Evolutionary conservation across 495 filamentous ascomycete species (phyloP), one percentile per base, ranked within the genome.

Genomic region (Bombardia bombarda): DNA sequence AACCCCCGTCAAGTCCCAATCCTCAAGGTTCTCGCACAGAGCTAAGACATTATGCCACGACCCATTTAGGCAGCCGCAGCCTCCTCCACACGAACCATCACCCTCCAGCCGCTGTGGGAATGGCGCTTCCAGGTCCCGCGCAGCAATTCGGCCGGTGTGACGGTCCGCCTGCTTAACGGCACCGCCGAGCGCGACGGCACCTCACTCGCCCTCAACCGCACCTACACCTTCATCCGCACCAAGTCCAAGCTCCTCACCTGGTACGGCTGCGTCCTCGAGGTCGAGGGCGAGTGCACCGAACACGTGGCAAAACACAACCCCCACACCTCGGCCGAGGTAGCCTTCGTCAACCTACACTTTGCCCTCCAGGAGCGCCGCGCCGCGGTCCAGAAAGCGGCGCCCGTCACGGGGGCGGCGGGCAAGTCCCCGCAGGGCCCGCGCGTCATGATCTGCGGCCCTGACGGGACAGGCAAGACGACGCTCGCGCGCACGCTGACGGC

Each of bases 161-260:
- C 61, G 16, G 63, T 65, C 16, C 61, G 59, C 21, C 74, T 99
- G 17, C 62, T 85, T 30, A 74, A 73, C 28, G 92, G 92, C 50
- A 87, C 80, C 10, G 93, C 93, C 31, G 92, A 99, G 70, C 78
- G 93, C 55, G 95, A 97, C 66, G 93, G 93, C 58, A 92, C 89
- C 37, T 90, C 97, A 65, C 84, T 99, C 42, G 87, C 88, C 10
- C 74, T 77, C 10, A 84, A 81, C 44, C 80, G 83, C 42, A 71
- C 73, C 1, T 97, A 97, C 72, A 82, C 77, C 31, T 94, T 99
- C 63, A 72, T 73, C 23, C 85, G 87, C 16, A 80, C 77, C 26
- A 94, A 94, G 63, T 82, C 84, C 25, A 87, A 88, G 19, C 83
- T 99, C 47, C 90, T 81, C 64, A 94, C 89, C 32, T 93, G 84